Evolutionary conservation across 371 early-diverging fungal genomes (phyloP), one percentile per base, ranked within the genome.

Genomic region (Fennellomyces sp.): DNA sequence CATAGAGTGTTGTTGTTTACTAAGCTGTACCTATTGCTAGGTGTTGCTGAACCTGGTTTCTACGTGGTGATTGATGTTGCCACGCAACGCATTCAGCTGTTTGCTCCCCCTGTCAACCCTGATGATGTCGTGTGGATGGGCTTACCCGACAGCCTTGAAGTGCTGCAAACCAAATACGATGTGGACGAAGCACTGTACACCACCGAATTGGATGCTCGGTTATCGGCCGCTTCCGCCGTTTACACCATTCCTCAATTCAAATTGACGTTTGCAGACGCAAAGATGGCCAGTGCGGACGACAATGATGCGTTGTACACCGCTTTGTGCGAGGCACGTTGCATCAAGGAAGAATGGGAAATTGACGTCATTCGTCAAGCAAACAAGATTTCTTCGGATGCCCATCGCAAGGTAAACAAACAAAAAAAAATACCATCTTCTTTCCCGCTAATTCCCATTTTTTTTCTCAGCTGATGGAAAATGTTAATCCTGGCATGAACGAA

Each of bases 101-200:
- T 89, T 54, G 87, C 88, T 29, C 90, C 91, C 53, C 78, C 80
- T 49, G 75, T 89, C n/a, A 71, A 80, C 33, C 82, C 83, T 50
- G 94, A 91, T 53, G 86, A 88, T 58, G 88, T 88, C n/a, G 84
- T 95, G 61, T 95, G 95, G 95, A 84, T 88, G 74, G 95, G 94
- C 51, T 71, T 83, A 51, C 89, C 87, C 3, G 81, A 82, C 29
- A 63, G 85, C 17, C 61, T 83, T 6, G 71, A 79, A 7, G 73
- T 79, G 8, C 68, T 85, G 53, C 66, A 77, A 54, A 29, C 60
- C 2, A 72, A 79, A 27, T 89, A 88, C 67, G 88, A 85, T 47
- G 81, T 90, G 2, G 90, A 91, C 65, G 70, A 82, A 30, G 88
- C 87, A 13, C 59, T 76, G 49, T 89, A 83, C 65, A 76, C 70